Evolutionary conservation across 179 eudicot genomes (phyloP), one percentile per base, ranked within the genome.

Genomic region (Silene vulgaris): DNA sequence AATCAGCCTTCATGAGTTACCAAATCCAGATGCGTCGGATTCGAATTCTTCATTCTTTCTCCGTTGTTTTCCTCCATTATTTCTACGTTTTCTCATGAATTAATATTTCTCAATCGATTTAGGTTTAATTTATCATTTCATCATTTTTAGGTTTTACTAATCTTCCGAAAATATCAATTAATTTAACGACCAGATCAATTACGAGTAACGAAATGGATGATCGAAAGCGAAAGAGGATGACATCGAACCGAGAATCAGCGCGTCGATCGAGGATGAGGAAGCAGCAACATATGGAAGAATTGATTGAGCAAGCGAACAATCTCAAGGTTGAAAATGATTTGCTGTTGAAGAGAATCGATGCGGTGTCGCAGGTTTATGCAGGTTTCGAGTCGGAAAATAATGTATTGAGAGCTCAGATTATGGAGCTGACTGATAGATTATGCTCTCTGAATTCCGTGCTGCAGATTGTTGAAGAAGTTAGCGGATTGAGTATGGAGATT

Each of bases 61-160:
- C 97, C 1, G 95, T 91, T 67, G 98, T 93, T 5, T 93, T 91
- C 76, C 91, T 93, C 37, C 86, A 93, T 84, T 91, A 90, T 90
- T 91, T 93, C 70, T 93, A 91, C 79, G 89, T 82, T 30, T 87
- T 90, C 74, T 92, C 92, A 80, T 89, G 88, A 87, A 81, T 52
- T 85, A 14, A 35, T 75, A 54, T 9, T 19, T 8, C 26, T 57
- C 61, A 61, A 9, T 54, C 57, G 30, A 57, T 71, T 52, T 11
- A 32, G 35, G 28, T 11, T 1, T 45, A 45, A 45, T 11, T 1
- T 23, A 23, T 23, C 26, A 23, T 23, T 23, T 23, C 26, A 45
- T 9, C 8, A 45, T 45, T 56, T 56, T 20, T 56, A 56, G 60
- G 19, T 56, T 56, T 56, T 56, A 56, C 19, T 56, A 56, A 45